Percentiles rank a stretch among this genome's conserved stretches.
Conservation (phyloP, 1,284 basidiomycete species). For the Sphaerobolus stellatus region DNA sequence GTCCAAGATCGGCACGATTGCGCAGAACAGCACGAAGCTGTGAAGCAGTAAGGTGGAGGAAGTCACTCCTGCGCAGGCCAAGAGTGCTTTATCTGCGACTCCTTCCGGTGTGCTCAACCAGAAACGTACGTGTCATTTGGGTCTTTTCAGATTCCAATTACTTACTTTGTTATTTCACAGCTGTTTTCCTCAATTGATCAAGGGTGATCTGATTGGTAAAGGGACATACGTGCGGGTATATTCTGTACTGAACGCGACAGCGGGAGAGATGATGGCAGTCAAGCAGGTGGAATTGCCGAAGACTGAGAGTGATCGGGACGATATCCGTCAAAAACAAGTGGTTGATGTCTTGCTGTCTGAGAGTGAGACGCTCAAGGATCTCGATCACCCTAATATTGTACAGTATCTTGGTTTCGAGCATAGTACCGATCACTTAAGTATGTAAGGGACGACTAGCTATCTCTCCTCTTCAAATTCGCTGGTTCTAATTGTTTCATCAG, state of each 20-base stretch:
- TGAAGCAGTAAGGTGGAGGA: too few species aligned
- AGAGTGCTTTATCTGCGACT: constrained; percentile 61
- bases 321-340: constrained; percentile 52
- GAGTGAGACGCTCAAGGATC: constrained; percentile 62
- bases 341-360: constrained; percentile 65
- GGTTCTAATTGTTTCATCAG: constrained; percentile 21
- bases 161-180: too few species aligned
- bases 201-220: constrained; percentile 74
- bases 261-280: constrained; percentile 78
- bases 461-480: constrained; percentile 5
- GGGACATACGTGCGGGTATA: constrained; percentile 77
- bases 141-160: neutral
- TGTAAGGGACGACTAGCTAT: too few species aligned
- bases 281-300: constrained; percentile 76
- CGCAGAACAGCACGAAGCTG: constrained; percentile 38
- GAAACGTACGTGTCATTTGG: too few species aligned
- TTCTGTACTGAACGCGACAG: constrained; percentile 71
- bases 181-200: constrained; percentile 65
- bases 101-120: too few species aligned
- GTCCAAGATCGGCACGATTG: constrained; percentile 48
- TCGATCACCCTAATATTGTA: constrained; percentile 74
- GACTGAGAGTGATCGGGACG: constrained; percentile 50
- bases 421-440: constrained; percentile 40
- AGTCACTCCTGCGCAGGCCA: too few species aligned
- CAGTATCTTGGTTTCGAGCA: constrained; percentile 71